Base-by-base conservation (phyloP, 345 rosid species). In the Cochlearia excelsa region DNA sequence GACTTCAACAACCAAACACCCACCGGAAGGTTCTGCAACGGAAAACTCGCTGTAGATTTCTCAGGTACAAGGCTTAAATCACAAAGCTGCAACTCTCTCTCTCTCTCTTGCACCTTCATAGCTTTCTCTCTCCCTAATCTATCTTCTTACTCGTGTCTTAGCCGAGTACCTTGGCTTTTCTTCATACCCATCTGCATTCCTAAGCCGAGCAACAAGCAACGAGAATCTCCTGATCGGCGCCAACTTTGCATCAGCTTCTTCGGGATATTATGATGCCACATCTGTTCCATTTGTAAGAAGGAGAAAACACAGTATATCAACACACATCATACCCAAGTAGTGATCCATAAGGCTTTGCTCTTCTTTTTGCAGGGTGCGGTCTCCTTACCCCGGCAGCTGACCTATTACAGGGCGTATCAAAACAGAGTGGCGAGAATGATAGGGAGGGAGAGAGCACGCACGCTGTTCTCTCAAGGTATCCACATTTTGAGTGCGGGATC, bases 21-120 rank as follows among this genome's bases (percentile, higher is more conserved):
- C 41, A 88, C 95, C 2, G 96, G 96, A 70, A 80, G 98, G 69
- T 92, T 92, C 79, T 80, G 95, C 75, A 88, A 92, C 44, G 96
- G 96, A 30, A 92, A 83, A 65, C 82, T 88, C 7, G 84, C 96
- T 51, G 75, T 83, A 4, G 96, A 88, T 74, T 86, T 92, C 75
- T 65, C 85, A 0, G 87, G 98, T 88, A 65, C 23, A 63, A 5
- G 4, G 28, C 29, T 61, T 56, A 39, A 37, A 26, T 44, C 43
- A 30, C 41, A 42, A 29, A 28, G 30, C 40, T 35, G 44, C 48
- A 44, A 10, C 42, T 53, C 38, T 47, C 2, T 7, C 29, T 49
- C 33, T 46, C 3, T 29, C 3, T 4, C 29, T 6, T 28, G 6
- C 67, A 10, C 9, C 40, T 2, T 56, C 62, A 40, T 11, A 51